Conservation (phyloP, 2,329 filamentous ascomycete species). For the Neonectria neomacrospora region DNA sequence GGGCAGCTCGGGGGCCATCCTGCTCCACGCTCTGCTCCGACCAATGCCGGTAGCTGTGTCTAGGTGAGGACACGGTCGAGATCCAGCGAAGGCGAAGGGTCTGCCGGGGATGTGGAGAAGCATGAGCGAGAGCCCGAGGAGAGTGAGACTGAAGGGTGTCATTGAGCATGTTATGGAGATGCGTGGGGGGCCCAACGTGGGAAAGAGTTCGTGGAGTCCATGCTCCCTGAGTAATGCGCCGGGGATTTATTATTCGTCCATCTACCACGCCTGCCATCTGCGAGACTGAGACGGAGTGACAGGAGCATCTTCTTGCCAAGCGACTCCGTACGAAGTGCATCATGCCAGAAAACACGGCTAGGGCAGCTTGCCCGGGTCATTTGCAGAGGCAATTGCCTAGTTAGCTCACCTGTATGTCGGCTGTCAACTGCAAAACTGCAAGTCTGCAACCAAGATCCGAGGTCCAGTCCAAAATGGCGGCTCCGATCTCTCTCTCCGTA, state of each 20-base stretch:
- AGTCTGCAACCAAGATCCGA: conserved; percentile 25
- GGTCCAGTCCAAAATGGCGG: conserved; percentile 7
- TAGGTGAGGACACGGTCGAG: conserved; percentile 26
- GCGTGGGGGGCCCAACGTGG: conserved; percentile 19
- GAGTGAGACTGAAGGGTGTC: neutral
- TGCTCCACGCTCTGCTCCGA: conserved; percentile 33
- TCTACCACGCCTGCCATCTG: neutral
- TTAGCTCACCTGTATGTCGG: conserved; percentile 14
- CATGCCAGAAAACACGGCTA: neutral
- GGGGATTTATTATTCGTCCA: neutral
- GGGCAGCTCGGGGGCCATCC: conserved; percentile 9
- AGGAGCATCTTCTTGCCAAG: neutral
- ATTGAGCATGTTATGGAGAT: conserved; percentile 6
- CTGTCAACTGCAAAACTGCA: conserved; percentile 19
- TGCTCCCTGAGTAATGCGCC: neutral
- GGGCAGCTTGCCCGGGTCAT: neutral
- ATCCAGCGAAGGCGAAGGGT: conserved; percentile 26
- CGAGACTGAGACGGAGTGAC: conserved; percentile 2
- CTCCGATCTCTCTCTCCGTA: conserved; percentile 9
- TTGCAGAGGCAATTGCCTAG: neutral
- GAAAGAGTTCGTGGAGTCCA: conserved; percentile 5
- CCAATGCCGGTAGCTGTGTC: conserved; percentile 31
- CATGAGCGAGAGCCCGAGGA: conserved; percentile 2
- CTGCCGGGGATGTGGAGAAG: conserved; percentile 23
- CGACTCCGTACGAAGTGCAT: neutral